Evolutionary conservation across 2,329 filamentous ascomycete genomes (phyloP), one percentile per base, ranked within the genome.

Genomic region (Lithohypha guttulata): DNA sequence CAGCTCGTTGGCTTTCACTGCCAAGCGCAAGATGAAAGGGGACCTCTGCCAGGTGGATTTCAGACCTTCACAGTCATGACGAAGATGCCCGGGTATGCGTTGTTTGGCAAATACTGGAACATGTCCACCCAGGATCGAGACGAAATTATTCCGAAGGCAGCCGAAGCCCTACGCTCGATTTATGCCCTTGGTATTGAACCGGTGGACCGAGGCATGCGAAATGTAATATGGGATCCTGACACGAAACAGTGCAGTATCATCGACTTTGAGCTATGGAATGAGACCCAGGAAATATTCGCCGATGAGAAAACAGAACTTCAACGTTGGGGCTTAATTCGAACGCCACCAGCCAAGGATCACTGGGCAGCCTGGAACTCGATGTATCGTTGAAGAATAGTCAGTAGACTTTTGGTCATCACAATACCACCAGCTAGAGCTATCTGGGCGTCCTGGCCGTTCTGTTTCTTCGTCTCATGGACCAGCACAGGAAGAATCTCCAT

Each of bases 41-140:
- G 32, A 7, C 43, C 46, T 14, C 23, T 48, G 18, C 51, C 50
- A 0, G 46, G 46, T 29, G 51, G 51, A 22, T 53, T 51, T 32
- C 20, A 51, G 23, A 53, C 44, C n/a, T 52, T 47, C 39, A 46
- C 48, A 18, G 48, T 53, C 19, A 51, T 49, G 51, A 52, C 47
- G 22, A 50, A 49, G 35, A 44, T 53, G 42, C 47, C 50, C 11
- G 50, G 51, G 19, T 43, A 47, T 25, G 47, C 48, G 14, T 31
- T 53, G 20, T 41, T 41, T 27, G 39, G 46, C 17, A 43, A 47
- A 32, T 52, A 45, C 41, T 53, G 50, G 49, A 43, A 45, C 7
- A 45, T 49, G 42, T 10, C 39, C n/a, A 27, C 27, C 11, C 36
- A 45, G 14, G 47, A 47, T 25, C 37, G 45, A 6, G 29, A 41